Base-by-base conservation (phyloP, 208 protist species). In the Leptomonas pyrrhocoris region DNA sequence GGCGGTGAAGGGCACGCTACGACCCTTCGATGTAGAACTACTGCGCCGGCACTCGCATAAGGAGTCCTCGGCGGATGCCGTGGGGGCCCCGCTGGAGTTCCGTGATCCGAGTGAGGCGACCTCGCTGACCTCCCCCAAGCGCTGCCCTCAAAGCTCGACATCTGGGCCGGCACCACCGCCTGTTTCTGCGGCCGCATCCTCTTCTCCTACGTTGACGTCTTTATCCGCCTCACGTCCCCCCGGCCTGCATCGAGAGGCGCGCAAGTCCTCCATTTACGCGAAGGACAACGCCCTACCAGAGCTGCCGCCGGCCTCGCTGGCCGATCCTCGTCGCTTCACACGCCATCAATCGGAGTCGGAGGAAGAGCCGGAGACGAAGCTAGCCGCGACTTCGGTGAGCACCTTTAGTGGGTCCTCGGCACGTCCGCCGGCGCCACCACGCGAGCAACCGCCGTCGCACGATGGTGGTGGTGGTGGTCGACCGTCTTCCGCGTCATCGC, bases 121-220 rank as follows among this genome's bases (percentile, higher is more conserved):
- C n/a, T 74, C 69, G 23, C 34, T 68, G 43, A 68, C 51, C n/a
- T 62, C 69, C 28, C 61, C 69, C 0, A 64, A 62, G 55, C 31
- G 40, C 16, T 53, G 40, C 23, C 2, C 18, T 4, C 34, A 4
- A 4, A 49, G 18, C n/a, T 11, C 21, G 12, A 25, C 42, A 9
- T 2, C 42, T 0, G 23, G 21, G 13, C 38, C 8, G 8, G 23
- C n/a, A 6, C 28, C 19, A 7, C 27, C 55, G 21, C 13, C 56
- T 2, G 3, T 38, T 43, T 18, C 28, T 36, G 4, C 38, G 34
- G 2, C 49, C 19, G 1, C 19, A 0, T 36, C 43, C 18, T 60
- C 63, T 25, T 66, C 28, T 21, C 2, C 31, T 0, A 21, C 57
- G 15, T 18, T 5, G 58, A 16, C 49, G 19, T 12, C 56, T 9